phyloP scores from a whole-genome alignment of 2,329 filamentous ascomycete species.

The Knufia fluminis region DNA sequence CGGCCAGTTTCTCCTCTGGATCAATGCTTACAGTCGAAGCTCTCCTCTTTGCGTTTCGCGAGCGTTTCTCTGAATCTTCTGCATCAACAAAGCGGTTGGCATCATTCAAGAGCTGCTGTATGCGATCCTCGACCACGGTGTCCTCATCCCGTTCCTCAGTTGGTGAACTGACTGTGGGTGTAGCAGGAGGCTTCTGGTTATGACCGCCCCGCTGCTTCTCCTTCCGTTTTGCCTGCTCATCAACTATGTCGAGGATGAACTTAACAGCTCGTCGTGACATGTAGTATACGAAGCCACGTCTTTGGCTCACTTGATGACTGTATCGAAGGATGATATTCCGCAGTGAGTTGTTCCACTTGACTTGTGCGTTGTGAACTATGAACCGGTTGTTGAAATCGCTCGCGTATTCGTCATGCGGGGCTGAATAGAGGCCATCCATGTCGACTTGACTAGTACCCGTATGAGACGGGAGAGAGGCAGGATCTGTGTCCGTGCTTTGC shows the following conservation, averaged over 20 bases:
- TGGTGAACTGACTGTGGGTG: constrained; percentile 24
- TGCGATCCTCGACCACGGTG: constrained; percentile 68
- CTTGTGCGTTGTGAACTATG: constrained; percentile 91
- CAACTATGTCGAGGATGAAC: constrained; percentile 94
- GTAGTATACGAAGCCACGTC: constrained; percentile 95
- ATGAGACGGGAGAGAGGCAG: constrained; percentile 1
- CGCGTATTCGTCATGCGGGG: constrained; percentile 68
- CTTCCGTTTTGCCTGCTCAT: constrained; percentile 77
- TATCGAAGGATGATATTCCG: constrained; percentile 95
- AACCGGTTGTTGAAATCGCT: constrained; percentile 98
- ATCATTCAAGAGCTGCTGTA: constrained; percentile 76
- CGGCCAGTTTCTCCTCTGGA: constrained; percentile 62
- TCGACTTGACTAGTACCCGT: constrained; percentile 43
- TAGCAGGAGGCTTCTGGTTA: constrained; percentile 10
- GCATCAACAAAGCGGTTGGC: constrained; percentile 72
- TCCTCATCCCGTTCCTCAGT: constrained; percentile 48
- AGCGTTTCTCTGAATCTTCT: constrained; percentile 43
- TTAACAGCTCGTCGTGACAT: constrained; percentile 92
- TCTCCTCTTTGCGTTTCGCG: background rate
- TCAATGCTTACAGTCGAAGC: constrained; percentile 27
- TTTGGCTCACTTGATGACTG: constrained; percentile 92
- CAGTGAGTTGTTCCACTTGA: constrained; percentile 97
- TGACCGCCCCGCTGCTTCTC: constrained; percentile 23
- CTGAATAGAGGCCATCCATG: constrained; percentile 52
- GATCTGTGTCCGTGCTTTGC: constrained; percentile 2